Evolutionary conservation across 768 basidiomycete genomes (phyloP), one percentile per base, ranked within the genome.

Genomic region (Termitomyces sp.): DNA sequence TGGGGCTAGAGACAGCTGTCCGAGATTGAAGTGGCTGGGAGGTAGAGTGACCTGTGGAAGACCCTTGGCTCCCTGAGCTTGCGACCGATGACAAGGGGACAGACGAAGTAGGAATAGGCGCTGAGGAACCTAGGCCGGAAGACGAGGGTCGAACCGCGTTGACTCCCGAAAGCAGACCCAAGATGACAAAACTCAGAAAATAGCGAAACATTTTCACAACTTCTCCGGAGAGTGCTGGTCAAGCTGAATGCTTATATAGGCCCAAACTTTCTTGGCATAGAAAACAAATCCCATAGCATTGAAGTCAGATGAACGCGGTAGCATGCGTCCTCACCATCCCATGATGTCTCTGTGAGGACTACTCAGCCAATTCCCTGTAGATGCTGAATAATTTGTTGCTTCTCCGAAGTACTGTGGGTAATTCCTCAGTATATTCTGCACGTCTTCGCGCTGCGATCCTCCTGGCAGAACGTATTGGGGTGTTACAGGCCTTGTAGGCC

Each of bases 321-420:
- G 50, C 61, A 62, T 59, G 61, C 55, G 61, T 13, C 48, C 24
- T 56, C 54, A 6, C 22, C 40, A 26, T 62, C 61, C 51, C 61
- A 62, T 62, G 61, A 62, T 59, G 7, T 34, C 32, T 52, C 45
- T 50, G 26, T 36, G 42, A 61, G 56, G 24, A 26, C 27, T 6
- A 18, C 24, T 39, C 37, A 45, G 37, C 32, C 45, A 32, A 30
- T 45, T 45, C 30, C 10, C 44, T 2, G 14, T 8, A 24, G 30
- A 43, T 54, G 36, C 36, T 45, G 6, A 48, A 50, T 42, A 51
- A 55, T 51, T 45, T 22, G 16, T 10, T 18, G 49, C 32, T 47
- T 47, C 57, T 59, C 24, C 24, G n/a, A 45, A 18, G 24, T 32
- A 27, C 14, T 56, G 54, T 56, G 55, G 53, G 57, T 59, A 40